phyloP scores from a whole-genome alignment of 441 rosid species.

The Cnidoscolus chayamansa region DNA sequence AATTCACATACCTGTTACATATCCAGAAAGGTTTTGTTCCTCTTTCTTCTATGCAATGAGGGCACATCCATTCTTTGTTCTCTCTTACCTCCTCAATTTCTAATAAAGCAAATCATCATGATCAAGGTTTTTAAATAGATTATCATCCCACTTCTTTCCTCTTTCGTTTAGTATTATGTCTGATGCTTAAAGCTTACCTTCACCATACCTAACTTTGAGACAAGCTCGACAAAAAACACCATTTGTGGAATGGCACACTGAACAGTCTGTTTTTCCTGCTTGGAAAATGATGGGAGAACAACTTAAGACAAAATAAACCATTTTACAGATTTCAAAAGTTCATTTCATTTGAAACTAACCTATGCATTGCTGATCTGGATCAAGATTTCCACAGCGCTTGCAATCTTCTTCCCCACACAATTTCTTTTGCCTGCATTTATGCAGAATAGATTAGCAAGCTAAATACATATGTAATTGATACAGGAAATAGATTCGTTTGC shows the following conservation, averaged over 20 bases:
- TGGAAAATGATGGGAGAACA: background rate
- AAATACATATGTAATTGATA: background rate
- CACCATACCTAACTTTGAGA: constrained; percentile 45
- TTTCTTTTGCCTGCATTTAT: constrained; percentile 40
- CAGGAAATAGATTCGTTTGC: background rate
- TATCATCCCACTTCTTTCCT: no score
- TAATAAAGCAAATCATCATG: constrained; percentile 7
- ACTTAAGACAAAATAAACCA: background rate
- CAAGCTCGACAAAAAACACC: constrained; percentile 46
- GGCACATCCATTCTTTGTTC: constrained; percentile 47
- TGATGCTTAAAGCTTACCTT: constrained; percentile 29
- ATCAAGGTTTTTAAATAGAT: background rate
- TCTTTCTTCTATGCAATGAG: constrained; percentile 45
- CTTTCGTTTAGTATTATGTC: background rate
- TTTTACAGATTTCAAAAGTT: background rate
- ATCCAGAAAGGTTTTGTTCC: constrained; percentile 43
- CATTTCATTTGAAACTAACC: constrained; percentile 25
- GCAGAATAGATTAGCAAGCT: background rate
- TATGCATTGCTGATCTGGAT: constrained; percentile 39
- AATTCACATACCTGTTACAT: constrained; percentile 34
- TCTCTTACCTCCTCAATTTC: constrained; percentile 41
- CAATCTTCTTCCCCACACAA: constrained; percentile 43
- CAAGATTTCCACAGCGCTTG: constrained; percentile 38
- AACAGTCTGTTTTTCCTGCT: constrained; percentile 50
- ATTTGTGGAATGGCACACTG: constrained; percentile 36